phyloP scores from a whole-genome alignment of 2,329 filamentous ascomycete species.

The Neocatenulostroma microsporum region DNA sequence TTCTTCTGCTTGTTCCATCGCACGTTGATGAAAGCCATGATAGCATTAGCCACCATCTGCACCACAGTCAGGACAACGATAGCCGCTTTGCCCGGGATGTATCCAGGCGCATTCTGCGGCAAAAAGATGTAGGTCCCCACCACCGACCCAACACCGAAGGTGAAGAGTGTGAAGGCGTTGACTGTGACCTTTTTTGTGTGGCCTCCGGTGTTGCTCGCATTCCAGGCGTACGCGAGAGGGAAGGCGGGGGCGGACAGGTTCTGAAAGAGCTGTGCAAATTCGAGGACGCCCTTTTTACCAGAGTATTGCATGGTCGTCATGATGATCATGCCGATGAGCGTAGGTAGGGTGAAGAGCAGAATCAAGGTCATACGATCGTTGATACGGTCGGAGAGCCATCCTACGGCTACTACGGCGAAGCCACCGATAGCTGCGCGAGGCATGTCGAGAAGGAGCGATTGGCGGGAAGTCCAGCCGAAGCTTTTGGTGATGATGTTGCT shows the following conservation, averaged over 20 bases:
- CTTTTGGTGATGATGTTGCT: conserved; percentile 27
- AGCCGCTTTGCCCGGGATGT: conserved; percentile 18
- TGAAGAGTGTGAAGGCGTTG: conserved; percentile 14
- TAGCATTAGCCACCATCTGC: conserved; percentile 2
- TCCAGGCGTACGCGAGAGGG: conserved; percentile 20
- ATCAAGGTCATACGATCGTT: conserved; percentile 17
- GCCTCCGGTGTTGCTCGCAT: conserved; percentile 12
- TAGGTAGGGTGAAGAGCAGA: conserved; percentile 16
- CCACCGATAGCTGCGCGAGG: conserved; percentile 19
- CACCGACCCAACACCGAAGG: conserved; percentile 16
- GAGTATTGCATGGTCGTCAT: conserved; percentile 14
- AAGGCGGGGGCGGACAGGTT: conserved; percentile 15
- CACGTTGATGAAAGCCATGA: conserved; percentile 6
- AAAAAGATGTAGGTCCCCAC: conserved; percentile 18
- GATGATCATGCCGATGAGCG: conserved; percentile 15
- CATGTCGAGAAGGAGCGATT: conserved; percentile 27
- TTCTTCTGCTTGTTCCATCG: conserved; percentile 8
- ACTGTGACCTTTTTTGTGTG: conserved; percentile 22
- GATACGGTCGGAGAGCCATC: conserved; percentile 13
- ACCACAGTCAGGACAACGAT: conserved; percentile 21
- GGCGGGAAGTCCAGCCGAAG: conserved; percentile 23
- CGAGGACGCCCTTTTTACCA: conserved; percentile 9
- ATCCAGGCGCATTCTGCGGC: conserved; percentile 9
- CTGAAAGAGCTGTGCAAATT: conserved; percentile 20
- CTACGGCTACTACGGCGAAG: conserved; percentile 19